phyloP scores from a whole-genome alignment of 2,329 filamentous ascomycete genomes.

The Calycina herbarum region DNA sequence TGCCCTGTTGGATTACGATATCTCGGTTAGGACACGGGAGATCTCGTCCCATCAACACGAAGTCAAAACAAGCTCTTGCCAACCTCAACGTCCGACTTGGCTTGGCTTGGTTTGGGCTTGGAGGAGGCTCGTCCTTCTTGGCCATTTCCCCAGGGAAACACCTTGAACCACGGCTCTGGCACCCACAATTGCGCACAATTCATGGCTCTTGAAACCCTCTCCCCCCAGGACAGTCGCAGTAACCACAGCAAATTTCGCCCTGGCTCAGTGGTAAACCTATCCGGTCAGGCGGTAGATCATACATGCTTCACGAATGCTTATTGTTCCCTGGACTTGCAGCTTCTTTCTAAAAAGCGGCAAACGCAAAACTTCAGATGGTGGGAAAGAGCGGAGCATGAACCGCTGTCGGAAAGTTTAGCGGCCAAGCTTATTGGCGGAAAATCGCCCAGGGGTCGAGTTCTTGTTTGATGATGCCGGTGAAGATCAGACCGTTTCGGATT shows the following conservation, averaged over 20 bases:
- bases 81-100: background rate
- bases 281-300: conserved; percentile 11
- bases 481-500: conserved; percentile 9
- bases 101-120: background rate
- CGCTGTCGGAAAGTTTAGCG: background rate
- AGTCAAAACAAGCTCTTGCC: conserved; percentile 1
- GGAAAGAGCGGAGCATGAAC: background rate
- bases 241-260: background rate
- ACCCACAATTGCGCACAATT: background rate
- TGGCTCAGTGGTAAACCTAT: background rate
- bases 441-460: background rate
- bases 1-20: conserved; percentile 3
- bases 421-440: conserved; percentile 10
- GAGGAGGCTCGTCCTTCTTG: background rate
- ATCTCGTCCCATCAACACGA: background rate
- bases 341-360: background rate
- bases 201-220: background rate
- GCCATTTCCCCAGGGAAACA: background rate
- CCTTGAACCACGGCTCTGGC: conserved; percentile 6
- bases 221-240: background rate
- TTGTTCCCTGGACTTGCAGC: background rate
- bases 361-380: too few species aligned
- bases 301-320: background rate
- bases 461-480: conserved; percentile 7
- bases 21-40: background rate